Evolutionary conservation across 345 rosid species (phyloP).

Genomic region (Aegle marmelos): DNA sequence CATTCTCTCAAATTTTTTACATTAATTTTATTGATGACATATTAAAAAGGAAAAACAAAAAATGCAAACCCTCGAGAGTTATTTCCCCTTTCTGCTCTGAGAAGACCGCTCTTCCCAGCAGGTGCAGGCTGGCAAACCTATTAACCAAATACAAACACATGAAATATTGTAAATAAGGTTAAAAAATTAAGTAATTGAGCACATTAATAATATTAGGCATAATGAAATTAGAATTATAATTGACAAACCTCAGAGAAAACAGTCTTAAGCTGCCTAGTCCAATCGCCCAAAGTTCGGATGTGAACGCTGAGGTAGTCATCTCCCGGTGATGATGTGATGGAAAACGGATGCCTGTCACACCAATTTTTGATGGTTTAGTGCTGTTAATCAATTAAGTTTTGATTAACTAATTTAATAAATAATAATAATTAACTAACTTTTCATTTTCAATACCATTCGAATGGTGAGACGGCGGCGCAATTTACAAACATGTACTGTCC

Average conservation of each 20-base stretch:
- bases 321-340: slow-evolving; percentile 91
- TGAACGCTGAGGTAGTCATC: slow-evolving; percentile 86
- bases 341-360: slow-evolving; percentile 73
- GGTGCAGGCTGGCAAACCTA: slow-evolving; percentile 60
- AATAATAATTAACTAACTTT: background rate
- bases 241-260: slow-evolving; percentile 66
- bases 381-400: background rate
- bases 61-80: slow-evolving; percentile 24
- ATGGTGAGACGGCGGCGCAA: slow-evolving; percentile 77
- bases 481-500: slow-evolving; percentile 96
- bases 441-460: slow-evolving; percentile 49
- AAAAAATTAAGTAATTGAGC: no score
- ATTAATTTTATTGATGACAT: no score
- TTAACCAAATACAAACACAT: no score
- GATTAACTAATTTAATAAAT: no score
- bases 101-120: slow-evolving; percentile 61
- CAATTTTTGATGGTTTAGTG: background rate
- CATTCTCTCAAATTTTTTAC: no score
- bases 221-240: background rate
- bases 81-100: slow-evolving; percentile 54
- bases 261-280: slow-evolving; percentile 74
- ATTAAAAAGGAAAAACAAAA: no score
- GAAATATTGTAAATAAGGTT: no score
- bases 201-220: no score
- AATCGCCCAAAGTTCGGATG: slow-evolving; percentile 80